Evolutionary conservation across 1,284 basidiomycete genomes (phyloP), one percentile per base, ranked within the genome.

Genomic region (Leccinum griseonigrum): DNA sequence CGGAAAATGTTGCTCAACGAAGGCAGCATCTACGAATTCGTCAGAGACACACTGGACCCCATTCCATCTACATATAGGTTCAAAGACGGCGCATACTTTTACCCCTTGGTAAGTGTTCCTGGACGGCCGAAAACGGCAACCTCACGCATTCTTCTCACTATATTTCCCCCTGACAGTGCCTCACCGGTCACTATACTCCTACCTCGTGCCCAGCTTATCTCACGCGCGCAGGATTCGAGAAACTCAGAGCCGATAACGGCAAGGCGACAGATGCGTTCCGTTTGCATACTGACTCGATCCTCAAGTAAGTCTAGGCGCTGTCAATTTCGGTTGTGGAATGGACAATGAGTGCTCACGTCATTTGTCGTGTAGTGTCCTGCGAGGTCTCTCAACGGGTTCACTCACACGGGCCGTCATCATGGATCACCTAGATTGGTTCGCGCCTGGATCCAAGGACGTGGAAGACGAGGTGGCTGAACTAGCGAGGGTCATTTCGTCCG

Each of bases 371-470:
- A 88, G 85, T 63, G 86, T 87, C 3, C 76, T 90, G 6, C 78
- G 79, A 18, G 85, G 85, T 28, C 77, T 91, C n/a, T 74, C 78
- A 1, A 73, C 78, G 53, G 77, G 75, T 54, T 83, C 81, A 16
- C 76, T 91, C 43, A 88, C 88, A 36, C 83, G 86, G 50, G 82
- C 84, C 10, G 83, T 94, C 60, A 80, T 91, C 59, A 94, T 94
- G 92, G 92, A 94, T 74, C 88, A 90, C 63, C 81, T 91, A 65
- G 90, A 91, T 69, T 91, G 87, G 90, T 91, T 91, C 72, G 75
- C 82, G 34, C 85, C 84, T 2, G 84, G 83, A 22, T 80, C 84
- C 4, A 71, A 76, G 60, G 87, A 86, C 59, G 82, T 84, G 16
- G 83, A 88, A 59, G 80, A 85, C 53, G 89, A 92, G 70, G 80